Evolutionary conservation across 2,329 filamentous ascomycete species (phyloP).

Genomic region (Monosporascus ibericus): DNA sequence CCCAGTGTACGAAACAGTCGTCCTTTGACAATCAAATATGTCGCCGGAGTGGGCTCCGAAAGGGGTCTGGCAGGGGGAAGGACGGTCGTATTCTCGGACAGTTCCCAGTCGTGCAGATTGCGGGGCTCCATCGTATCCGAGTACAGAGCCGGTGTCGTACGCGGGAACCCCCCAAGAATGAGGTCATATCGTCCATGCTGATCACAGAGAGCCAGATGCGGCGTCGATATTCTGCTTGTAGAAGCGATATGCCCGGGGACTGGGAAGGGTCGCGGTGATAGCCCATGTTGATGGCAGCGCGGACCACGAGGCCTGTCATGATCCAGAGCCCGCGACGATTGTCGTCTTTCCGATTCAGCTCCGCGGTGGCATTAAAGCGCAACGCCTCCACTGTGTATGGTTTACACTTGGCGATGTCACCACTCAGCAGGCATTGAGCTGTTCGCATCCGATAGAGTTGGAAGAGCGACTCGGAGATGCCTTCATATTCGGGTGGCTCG

Average conservation of each 20-base stretch:
- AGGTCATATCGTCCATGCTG: constrained; percentile 45
- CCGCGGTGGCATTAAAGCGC: constrained; percentile 45
- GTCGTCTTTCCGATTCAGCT: constrained; percentile 45
- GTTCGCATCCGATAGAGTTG: constrained; percentile 41
- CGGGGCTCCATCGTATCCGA: constrained; percentile 43
- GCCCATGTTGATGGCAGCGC: constrained; percentile 48
- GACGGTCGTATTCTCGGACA: constrained; percentile 40
- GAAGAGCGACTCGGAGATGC: constrained; percentile 40
- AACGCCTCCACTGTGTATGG: constrained; percentile 47
- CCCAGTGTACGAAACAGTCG: constrained; percentile 42
- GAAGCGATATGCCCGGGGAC: constrained; percentile 30
- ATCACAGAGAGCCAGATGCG: constrained; percentile 37
- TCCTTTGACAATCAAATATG: constrained; percentile 46
- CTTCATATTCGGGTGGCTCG: constrained; percentile 45
- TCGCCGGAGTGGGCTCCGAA: constrained; percentile 42
- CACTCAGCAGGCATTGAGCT: constrained; percentile 45
- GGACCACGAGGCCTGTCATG: constrained; percentile 43
- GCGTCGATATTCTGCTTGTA: constrained; percentile 39
- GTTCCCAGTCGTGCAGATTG: constrained; percentile 49
- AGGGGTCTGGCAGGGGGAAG: constrained; percentile 41
- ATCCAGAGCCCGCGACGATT: constrained; percentile 45
- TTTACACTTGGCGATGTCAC: constrained; percentile 44
- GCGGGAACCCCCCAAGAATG: constrained; percentile 45
- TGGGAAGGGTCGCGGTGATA: constrained; percentile 42
- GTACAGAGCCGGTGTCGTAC: constrained; percentile 38